Conservation (phyloP, 1,284 basidiomycete species). For the Cryptococcus depauperatus region DNA sequence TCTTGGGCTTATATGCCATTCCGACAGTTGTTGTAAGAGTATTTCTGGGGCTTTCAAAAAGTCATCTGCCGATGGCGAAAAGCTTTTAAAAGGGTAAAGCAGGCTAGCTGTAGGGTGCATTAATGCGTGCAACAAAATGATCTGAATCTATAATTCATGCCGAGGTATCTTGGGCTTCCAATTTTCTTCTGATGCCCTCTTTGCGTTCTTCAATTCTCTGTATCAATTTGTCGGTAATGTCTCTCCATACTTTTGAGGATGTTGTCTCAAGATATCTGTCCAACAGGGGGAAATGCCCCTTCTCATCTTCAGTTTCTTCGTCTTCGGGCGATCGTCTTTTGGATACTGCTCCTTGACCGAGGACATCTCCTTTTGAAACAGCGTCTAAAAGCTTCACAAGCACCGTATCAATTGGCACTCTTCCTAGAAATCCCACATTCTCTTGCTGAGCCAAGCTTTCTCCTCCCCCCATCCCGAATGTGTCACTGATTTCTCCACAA, state of each 20-base stretch:
- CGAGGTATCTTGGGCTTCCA: too few relatives aligned
- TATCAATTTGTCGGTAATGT: constrained; percentile 36
- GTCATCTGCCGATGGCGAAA: too few relatives aligned
- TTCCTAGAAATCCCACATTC: constrained; percentile 70
- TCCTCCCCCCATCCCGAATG: constrained; percentile 92
- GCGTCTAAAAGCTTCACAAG: constrained; percentile 82
- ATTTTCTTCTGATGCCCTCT: constrained; percentile 1
- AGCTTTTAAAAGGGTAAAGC: too few relatives aligned
- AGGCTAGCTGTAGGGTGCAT: too few relatives aligned
- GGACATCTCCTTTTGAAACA: constrained; percentile 46
- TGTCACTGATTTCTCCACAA: constrained; percentile 84
- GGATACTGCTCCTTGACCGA: constrained; percentile 16
- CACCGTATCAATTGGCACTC: constrained; percentile 88
- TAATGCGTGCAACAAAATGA: too few relatives aligned
- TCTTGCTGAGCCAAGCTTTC: constrained; percentile 73
- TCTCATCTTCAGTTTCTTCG: background rate
- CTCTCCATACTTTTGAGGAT: constrained; percentile 41
- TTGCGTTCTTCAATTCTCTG: constrained; percentile 21
- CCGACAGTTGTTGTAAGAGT: too few relatives aligned
- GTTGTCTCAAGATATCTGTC: constrained; percentile 44
- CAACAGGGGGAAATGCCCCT: constrained; percentile 35
- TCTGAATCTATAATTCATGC: too few relatives aligned
- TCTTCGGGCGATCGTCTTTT: background rate
- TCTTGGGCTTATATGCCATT: too few relatives aligned
- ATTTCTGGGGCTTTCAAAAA: too few relatives aligned